Conservation (phyloP, 345 rosid genomes). For the Litchi chinensis region DNA sequence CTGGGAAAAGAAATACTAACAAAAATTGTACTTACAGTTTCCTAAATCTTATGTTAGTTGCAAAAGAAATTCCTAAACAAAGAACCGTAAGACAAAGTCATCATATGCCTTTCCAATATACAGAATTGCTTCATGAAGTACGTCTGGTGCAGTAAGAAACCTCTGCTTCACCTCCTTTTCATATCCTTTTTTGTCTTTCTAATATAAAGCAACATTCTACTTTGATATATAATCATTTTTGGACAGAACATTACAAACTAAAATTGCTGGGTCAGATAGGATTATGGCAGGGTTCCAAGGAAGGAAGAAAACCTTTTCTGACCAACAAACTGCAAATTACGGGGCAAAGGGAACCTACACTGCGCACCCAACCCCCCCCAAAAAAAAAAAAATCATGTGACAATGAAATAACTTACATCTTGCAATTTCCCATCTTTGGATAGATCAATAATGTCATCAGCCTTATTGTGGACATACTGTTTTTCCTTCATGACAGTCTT, state of each 20-base stretch:
- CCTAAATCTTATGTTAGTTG: not conserved
- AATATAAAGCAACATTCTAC: not conserved
- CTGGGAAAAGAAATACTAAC: not conserved
- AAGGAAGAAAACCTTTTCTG: not conserved
- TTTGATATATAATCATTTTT: not conserved
- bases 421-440: conserved; percentile 66
- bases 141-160: not conserved
- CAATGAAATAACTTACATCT: conserved; percentile 50
- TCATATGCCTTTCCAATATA: not conserved
- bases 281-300: not conserved
- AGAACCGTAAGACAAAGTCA: conserved; percentile 1
- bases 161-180: not conserved
- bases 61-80: conserved; percentile 4
- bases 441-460: conserved; percentile 61
- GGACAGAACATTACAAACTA: not conserved
- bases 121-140: not conserved
- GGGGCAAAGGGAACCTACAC: no score
- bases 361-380: no score
- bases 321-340: not conserved
- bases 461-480: conserved; percentile 62
- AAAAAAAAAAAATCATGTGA: conserved; percentile 4
- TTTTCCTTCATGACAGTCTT: conserved; percentile 78
- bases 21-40: not conserved
- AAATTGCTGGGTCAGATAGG: not conserved
- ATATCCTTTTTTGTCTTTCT: not conserved